A percentile compares a stretch with the other conserved stretches of the same genome.
Evolutionary conservation across 2,329 filamentous ascomycete species (phyloP).

Genomic region (Huntiella abstrusa): DNA sequence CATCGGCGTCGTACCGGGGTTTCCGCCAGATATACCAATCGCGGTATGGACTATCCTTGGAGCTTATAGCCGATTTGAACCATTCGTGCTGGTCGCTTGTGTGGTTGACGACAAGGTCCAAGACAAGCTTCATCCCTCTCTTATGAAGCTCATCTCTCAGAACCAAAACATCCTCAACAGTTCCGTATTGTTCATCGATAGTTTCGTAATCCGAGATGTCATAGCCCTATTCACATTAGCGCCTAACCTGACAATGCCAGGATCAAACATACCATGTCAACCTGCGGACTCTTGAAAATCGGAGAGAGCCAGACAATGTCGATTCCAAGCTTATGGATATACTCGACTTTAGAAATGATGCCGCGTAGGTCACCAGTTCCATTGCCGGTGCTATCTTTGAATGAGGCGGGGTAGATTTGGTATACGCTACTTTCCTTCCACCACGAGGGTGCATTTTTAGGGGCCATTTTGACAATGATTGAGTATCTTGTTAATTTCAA

Average conservation of each 20-base stretch:
- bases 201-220: slow-evolving; percentile 50
- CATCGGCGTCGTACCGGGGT: slow-evolving; percentile 35
- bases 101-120: slow-evolving; percentile 60
- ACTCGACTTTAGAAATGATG: slow-evolving; percentile 36
- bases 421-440: slow-evolving; percentile 44
- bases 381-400: slow-evolving; percentile 37
- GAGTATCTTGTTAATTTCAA: not conserved
- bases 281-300: slow-evolving; percentile 33
- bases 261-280: slow-evolving; percentile 35
- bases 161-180: slow-evolving; percentile 44
- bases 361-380: slow-evolving; percentile 38
- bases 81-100: slow-evolving; percentile 44
- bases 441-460: slow-evolving; percentile 22
- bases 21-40: slow-evolving; percentile 50
- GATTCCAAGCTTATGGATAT: slow-evolving; percentile 34
- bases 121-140: slow-evolving; percentile 47
- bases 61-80: slow-evolving; percentile 46
- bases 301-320: slow-evolving; percentile 38
- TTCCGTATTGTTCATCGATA: slow-evolving; percentile 49
- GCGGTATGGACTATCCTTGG: slow-evolving; percentile 33
- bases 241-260: slow-evolving; percentile 13
- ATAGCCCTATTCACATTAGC: slow-evolving; percentile 30
- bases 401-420: slow-evolving; percentile 43
- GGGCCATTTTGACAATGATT: slow-evolving; percentile 1
- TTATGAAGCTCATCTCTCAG: slow-evolving; percentile 42